These are phyloP conservation scores for Aspergillus neoniger DNA, from an alignment of 2,329 filamentous ascomycete species.

Conservation along the genomic window DNA sequence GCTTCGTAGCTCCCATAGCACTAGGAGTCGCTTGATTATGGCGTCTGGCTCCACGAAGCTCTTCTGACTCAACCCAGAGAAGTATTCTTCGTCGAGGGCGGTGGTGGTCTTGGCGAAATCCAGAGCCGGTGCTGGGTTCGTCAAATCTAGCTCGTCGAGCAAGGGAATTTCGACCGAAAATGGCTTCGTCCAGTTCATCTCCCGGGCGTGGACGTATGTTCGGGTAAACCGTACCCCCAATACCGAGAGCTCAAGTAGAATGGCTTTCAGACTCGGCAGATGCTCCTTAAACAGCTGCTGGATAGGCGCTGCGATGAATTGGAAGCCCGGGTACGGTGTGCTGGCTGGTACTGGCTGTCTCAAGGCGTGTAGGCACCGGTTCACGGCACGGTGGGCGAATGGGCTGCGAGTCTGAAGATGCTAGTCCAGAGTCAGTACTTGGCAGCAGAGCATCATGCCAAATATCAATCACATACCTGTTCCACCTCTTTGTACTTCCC, in stretches of 20 bases:
- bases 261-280: conserved; percentile 30
- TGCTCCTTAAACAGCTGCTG: conserved; percentile 39
- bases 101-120: conserved; percentile 39
- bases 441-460: too few relatives aligned
- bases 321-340: conserved; percentile 26
- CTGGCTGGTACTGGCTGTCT: conserved; percentile 17
- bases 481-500: conserved; percentile 39
- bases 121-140: conserved; percentile 33
- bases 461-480: conserved; percentile 28
- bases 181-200: conserved; percentile 37
- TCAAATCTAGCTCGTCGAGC: conserved; percentile 32
- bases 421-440: conserved; percentile 23
- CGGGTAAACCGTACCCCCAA: conserved; percentile 38
- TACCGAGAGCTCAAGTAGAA: conserved; percentile 41
- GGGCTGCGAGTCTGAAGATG: conserved; percentile 39
- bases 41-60: conserved; percentile 28
- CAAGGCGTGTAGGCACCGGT: conserved; percentile 33
- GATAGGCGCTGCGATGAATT: conserved; percentile 43
- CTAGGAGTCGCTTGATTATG: conserved; percentile 24
- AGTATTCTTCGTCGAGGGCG: conserved; percentile 32
- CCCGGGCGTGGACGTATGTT: conserved; percentile 35
- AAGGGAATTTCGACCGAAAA: conserved; percentile 37
- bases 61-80: conserved; percentile 30
- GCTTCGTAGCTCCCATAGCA: conserved; percentile 35
- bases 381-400: conserved; percentile 41